Base-by-base conservation (phyloP, 768 basidiomycete genomes). In the Amanita pallidorosea region DNA sequence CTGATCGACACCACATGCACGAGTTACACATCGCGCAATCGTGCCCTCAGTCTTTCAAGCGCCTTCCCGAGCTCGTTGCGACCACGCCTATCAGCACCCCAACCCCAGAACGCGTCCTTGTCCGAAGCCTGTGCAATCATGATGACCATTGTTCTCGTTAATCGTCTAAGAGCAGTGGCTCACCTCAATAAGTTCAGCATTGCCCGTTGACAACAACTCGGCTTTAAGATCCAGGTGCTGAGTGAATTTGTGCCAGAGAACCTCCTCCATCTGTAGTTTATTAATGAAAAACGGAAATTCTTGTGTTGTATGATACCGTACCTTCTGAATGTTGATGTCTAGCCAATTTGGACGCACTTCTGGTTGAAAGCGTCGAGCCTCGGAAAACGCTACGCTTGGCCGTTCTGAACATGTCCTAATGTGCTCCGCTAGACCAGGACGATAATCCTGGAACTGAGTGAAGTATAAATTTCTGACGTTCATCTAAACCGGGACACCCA, bases 41-140 rank as follows among this genome's bases (percentile, higher is more conserved):
- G 75, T 43, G 68, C 64, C 54, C 85, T 70, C 56, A 88, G 65
- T 55, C 81, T 75, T 56, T 78, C 75, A 9, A 87, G 71, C 9
- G 81, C 78, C 60, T 81, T 84, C 37, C 85, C 86, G 29, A 88
- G 75, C 61, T 88, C 83, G 55, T 88, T 88, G 36, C 79, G 76
- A 18, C 85, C 85, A 57, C 71, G 66, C 23, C 73, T 67, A 61
- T 88, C 81, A 35, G 74, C 69, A 5, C 85, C 85, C 54, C 79
- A 64, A n/a, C 85, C 85, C 84, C 85, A 88, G 64, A 86, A 86
- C 36, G 82, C 70, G 62, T 88, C 85, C 55, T 79, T 81, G 53
- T 81, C 80, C n/a, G 83, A 85, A 58, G 83, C 76, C 83, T 85
- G 54, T 13, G 55, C 17, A 54, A 44, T 7, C 7, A 48, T 52